Evolutionary conservation across 192 early-diverging fungal species (phyloP).

Genomic region (Coemansia pectinata): DNA sequence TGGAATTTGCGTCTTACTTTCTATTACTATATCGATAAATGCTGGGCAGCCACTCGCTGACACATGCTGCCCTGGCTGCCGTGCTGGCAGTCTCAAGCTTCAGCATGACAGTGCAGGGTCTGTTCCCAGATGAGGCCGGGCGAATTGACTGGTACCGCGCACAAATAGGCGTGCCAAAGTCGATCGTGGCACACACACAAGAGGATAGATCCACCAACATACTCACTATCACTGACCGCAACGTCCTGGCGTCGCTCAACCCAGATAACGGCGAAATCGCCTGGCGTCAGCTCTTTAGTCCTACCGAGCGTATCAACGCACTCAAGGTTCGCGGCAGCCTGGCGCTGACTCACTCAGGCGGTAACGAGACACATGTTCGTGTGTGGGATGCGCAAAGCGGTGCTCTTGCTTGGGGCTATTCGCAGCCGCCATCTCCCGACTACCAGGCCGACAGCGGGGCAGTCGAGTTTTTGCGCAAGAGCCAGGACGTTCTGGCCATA

Average conservation of each 20-base stretch:
- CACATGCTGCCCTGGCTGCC: slow-evolving; percentile 7
- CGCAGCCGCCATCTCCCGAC: slow-evolving; percentile 22
- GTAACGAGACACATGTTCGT: slow-evolving; percentile 27
- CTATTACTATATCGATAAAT: not conserved
- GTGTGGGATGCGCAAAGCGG: slow-evolving; percentile 53
- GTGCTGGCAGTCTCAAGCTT: slow-evolving; percentile 26
- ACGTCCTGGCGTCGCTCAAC: slow-evolving; percentile 72
- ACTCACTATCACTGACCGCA: slow-evolving; percentile 66
- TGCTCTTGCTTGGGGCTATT: slow-evolving; percentile 18
- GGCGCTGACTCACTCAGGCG: slow-evolving; percentile 35
- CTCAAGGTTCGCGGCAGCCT: slow-evolving; percentile 46
- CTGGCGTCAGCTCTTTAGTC: slow-evolving; percentile 76
- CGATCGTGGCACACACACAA: slow-evolving; percentile 20
- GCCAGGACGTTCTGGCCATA: slow-evolving; percentile 41
- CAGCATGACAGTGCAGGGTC: slow-evolving; percentile 12
- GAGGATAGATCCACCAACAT: slow-evolving; percentile 45
- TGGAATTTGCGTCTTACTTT: not conserved
- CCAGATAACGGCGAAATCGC: slow-evolving; percentile 66
- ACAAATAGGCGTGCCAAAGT: slow-evolving; percentile 42
- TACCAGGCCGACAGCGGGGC: slow-evolving; percentile 37
- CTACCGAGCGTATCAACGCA: slow-evolving; percentile 58
- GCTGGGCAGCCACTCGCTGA: slow-evolving; percentile 18
- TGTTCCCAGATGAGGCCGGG: slow-evolving; percentile 55
- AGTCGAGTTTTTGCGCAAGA: slow-evolving; percentile 44
- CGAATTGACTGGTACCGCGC: slow-evolving; percentile 52